These are phyloP conservation scores for Nakazawaea pomicola DNA, from an alignment of 805 yeast genomes.

Conservation along the genomic window DNA sequence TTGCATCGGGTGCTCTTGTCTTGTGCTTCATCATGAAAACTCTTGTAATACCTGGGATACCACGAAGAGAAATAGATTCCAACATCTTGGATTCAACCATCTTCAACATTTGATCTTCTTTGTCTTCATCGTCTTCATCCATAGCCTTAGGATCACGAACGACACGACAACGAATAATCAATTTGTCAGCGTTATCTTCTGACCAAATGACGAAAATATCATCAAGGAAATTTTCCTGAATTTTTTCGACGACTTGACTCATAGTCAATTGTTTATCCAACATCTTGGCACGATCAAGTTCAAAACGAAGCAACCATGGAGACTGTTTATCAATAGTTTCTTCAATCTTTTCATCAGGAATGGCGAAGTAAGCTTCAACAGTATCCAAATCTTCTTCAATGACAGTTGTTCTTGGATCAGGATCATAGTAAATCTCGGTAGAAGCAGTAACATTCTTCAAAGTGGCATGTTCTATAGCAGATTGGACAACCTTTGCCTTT, in stretches of 20 bases:
- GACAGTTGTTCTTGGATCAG: constrained; percentile 96
- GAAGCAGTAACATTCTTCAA: constrained; percentile 94
- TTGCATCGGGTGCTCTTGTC: constrained; percentile 61
- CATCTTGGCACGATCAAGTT: constrained; percentile 98
- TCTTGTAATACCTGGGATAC: constrained; percentile 90
- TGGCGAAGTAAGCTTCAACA: constrained; percentile 93
- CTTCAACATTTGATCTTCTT: constrained; percentile 94
- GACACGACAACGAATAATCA: constrained; percentile 96
- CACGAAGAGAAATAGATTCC: constrained; percentile 90
- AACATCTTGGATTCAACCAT: constrained; percentile 95
- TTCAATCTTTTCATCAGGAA: constrained; percentile 97
- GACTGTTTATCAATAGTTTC: constrained; percentile 91
- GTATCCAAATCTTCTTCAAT: constrained; percentile 96
- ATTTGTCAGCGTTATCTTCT: constrained; percentile 96
- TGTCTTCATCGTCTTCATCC: constrained; percentile 92
- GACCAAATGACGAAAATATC: constrained; percentile 98
- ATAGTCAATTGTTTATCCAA: constrained; percentile 95
- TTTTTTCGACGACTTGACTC: constrained; percentile 97
- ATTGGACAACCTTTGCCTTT: constrained; percentile 89
- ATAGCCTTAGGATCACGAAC: constrained; percentile 91
- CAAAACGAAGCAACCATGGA: constrained; percentile 96
- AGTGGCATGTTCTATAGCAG: constrained; percentile 95
- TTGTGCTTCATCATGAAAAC: constrained; percentile 88
- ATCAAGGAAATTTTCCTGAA: constrained; percentile 86
- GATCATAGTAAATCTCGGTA: constrained; percentile 95